Evolutionary conservation across 2,329 filamentous ascomycete genomes (phyloP).

Genomic region (Leptographium galeiforme): DNA sequence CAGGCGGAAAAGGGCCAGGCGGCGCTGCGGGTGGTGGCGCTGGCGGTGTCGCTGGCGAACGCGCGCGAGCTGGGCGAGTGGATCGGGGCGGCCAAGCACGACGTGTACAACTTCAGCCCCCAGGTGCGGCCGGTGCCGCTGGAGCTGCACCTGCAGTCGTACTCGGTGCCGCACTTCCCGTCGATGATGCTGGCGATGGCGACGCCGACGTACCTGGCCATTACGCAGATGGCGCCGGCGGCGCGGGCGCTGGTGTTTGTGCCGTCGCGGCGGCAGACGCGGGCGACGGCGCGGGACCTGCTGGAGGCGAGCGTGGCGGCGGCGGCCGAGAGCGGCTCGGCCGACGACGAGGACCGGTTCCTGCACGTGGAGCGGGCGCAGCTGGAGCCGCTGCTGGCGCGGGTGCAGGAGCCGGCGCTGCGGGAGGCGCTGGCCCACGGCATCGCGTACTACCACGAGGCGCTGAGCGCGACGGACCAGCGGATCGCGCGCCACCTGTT

Average conservation of each 20-base stretch:
- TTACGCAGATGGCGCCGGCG: constrained; percentile 75
- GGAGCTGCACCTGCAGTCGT: constrained; percentile 90
- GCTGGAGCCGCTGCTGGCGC: constrained; percentile 66
- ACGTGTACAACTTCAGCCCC: constrained; percentile 97
- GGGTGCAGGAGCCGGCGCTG: constrained; percentile 73
- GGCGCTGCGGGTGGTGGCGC: constrained; percentile 77
- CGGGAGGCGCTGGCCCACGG: constrained; percentile 86
- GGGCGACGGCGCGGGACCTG: constrained; percentile 74
- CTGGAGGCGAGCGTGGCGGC: constrained; percentile 66
- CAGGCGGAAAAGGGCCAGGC: constrained; percentile 47
- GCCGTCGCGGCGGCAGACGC: constrained; percentile 83
- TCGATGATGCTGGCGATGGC: constrained; percentile 98
- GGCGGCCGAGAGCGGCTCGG: constrained; percentile 18
- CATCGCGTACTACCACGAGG: constrained; percentile 95
- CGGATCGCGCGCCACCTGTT: constrained; percentile 89
- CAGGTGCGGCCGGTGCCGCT: constrained; percentile 78
- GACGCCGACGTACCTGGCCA: constrained; percentile 79
- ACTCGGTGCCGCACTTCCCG: constrained; percentile 90
- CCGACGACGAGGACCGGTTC: constrained; percentile 89
- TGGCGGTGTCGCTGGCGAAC: constrained; percentile 87
- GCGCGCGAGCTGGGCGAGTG: constrained; percentile 91
- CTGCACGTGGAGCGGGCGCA: constrained; percentile 73
- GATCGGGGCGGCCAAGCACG: constrained; percentile 96
- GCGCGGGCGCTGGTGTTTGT: constrained; percentile 90
- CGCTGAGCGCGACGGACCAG: constrained; percentile 76